Conservation (phyloP, 139 green algal species). For the Asterochloris sp. region DNA sequence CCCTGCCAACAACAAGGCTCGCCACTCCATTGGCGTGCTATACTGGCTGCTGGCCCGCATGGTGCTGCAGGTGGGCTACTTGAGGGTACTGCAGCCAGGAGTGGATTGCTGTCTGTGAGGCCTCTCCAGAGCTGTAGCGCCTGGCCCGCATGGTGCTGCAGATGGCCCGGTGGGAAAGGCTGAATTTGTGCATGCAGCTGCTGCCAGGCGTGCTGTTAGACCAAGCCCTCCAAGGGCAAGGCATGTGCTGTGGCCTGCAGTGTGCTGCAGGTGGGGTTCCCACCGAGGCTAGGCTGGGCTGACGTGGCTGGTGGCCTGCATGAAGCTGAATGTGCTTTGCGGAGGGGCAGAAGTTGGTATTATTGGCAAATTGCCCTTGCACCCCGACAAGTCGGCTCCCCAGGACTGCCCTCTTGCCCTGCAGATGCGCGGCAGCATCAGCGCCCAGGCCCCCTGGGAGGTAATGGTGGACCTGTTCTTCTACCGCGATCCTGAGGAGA, state of each 20-base stretch:
- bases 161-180: too few relatives aligned
- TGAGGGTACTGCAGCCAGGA: not conserved
- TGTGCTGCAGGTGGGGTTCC: too few relatives aligned
- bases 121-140: not conserved
- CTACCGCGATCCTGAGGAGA: constrained; percentile 76
- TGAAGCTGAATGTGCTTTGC: too few relatives aligned
- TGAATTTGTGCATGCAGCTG: too few relatives aligned
- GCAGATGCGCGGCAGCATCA: constrained; percentile 92
- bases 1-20: constrained; percentile 99
- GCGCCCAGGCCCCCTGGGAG: constrained; percentile 72
- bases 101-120: not conserved
- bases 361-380: too few relatives aligned
- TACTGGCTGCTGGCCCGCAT: constrained; percentile 97
- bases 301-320: too few relatives aligned
- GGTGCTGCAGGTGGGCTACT: constrained; percentile 89
- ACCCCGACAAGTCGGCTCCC: too few relatives aligned
- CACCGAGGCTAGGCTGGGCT: too few relatives aligned
- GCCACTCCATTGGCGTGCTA: constrained; percentile 93
- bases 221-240: too few relatives aligned
- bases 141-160: not conserved
- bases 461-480: constrained; percentile 99
- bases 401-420: constrained; percentile 35
- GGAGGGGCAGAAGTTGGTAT: too few relatives aligned
- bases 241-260: too few relatives aligned
- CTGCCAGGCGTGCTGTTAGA: too few relatives aligned